These are phyloP conservation scores for Diutina pseudorugosa DNA, from an alignment of 1,139 yeast species.

Conservation along the genomic window DNA sequence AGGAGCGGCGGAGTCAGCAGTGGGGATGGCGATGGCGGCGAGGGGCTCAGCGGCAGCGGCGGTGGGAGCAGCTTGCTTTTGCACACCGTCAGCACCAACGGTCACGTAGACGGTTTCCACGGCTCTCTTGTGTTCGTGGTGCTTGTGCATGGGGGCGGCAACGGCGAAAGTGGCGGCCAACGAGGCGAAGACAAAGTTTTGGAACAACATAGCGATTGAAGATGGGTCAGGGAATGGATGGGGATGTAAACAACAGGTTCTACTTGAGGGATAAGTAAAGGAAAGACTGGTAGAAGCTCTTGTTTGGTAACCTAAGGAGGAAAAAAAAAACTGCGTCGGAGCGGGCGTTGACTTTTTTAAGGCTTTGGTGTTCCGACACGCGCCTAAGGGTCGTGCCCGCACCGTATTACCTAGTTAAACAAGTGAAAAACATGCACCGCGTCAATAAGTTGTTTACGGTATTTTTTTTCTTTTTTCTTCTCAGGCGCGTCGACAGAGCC, in stretches of 20 bases:
- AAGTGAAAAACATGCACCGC: neutral
- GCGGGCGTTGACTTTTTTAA: neutral
- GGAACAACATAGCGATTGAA: neutral
- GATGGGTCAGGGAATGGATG: neutral
- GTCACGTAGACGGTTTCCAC: slow-evolving; percentile 4
- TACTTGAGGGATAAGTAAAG: slow-evolving; percentile 1
- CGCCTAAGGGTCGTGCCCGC: neutral
- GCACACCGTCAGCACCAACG: neutral
- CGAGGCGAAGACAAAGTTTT: slow-evolving; percentile 1
- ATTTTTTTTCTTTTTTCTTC: no score
- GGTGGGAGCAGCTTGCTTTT: slow-evolving; percentile 1
- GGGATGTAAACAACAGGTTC: neutral
- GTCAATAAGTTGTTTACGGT: neutral
- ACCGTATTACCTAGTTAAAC: neutral
- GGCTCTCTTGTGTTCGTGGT: slow-evolving; percentile 4
- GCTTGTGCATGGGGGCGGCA: slow-evolving; percentile 2
- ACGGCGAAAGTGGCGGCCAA: neutral
- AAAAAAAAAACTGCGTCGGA: neutral
- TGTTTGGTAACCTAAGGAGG: slow-evolving; percentile 1
- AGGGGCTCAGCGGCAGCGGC: slow-evolving; percentile 7
- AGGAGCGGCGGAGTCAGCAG: slow-evolving; percentile 13
- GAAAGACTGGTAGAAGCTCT: slow-evolving; percentile 3
- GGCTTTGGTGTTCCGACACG: neutral
- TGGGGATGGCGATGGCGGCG: slow-evolving; percentile 12
- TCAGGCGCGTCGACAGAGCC: neutral